Evolutionary conservation across 2,329 filamentous ascomycete species (phyloP), one percentile per base, ranked within the genome.

Genomic region (Fusarium papillatum): DNA sequence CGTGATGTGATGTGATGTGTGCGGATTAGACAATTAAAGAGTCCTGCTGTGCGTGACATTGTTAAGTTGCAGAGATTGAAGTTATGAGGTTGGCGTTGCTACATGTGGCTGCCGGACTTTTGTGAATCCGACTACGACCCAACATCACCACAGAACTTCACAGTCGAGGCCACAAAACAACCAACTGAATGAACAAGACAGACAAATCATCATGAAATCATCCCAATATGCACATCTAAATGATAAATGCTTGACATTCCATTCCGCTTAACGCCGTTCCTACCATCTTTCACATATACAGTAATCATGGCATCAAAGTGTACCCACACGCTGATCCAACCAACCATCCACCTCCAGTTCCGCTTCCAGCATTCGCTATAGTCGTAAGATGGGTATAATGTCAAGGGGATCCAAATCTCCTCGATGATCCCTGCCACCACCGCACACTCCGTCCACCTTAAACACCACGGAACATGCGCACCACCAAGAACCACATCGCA

Each of bases 401-500:
- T 39, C 70, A 79, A 78, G 70, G 63, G 59, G 68, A 69, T 66
- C 39, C 53, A 61, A 65, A 71, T 61, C 65, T 66, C 70, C 60
- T 59, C 39, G 22, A 17, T 48, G 65, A 66, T 71, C 64, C 66
- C 46, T 62, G 46, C 64, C 50, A 63, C 39, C 31, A 48, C 50
- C 61, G 62, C 46, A 39, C 66, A 62, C 46, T 11, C 65, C 26
- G 26, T 43, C 59, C 26, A 34, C 24, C 53, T 79, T 86, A 93
- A 69, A 93, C 92, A 77, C 92, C 92, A 75, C 95, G 91, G 84
- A 98, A 96, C 91, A 97, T 90, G 80, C 95, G 90, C 69, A 96
- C 93, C 78, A 98, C 89, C 88, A 99, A 90, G 87, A 98, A 98
- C 95, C 95, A 98, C 85, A 95, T 88, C 1, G 95, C 95, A 4